phyloP scores from a whole-genome alignment of 306 rosid genomes.

The Quercus berberidifolia region DNA sequence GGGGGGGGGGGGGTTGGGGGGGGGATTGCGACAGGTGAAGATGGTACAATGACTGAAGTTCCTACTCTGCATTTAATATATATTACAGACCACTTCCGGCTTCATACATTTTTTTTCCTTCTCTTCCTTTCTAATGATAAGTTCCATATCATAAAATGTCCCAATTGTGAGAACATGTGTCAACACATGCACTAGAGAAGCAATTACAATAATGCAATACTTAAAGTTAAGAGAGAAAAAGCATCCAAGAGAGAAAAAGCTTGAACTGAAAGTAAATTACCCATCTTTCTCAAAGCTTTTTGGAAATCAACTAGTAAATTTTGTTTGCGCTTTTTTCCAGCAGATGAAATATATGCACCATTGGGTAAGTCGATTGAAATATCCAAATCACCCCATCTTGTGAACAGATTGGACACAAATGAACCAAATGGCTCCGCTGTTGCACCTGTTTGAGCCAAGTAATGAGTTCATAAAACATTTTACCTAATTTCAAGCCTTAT shows the following conservation, averaged over 20 bases:
- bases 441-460: constrained; percentile 69
- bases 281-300: constrained; percentile 53
- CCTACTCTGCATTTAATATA: constrained; percentile 5
- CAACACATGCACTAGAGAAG: background rate
- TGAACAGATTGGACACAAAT: constrained; percentile 73
- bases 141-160: background rate
- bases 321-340: constrained; percentile 61
- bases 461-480: constrained; percentile 14
- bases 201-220: background rate
- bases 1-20: no score
- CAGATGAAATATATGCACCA: constrained; percentile 55
- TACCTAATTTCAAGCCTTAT: background rate
- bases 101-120: background rate
- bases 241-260: background rate
- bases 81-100: background rate
- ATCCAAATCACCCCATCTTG: constrained; percentile 90
- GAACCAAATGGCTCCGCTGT: constrained; percentile 94
- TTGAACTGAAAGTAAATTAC: constrained; percentile 39
- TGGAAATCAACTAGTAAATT: constrained; percentile 43
- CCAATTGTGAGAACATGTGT: background rate
- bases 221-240: background rate
- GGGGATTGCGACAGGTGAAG: background rate
- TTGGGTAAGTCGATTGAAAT: constrained; percentile 63
- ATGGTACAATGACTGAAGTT: background rate
- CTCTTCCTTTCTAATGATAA: no score